Evolutionary conservation across 2,329 filamentous ascomycete genomes (phyloP).

Genomic region (Hypoxylon sp.): DNA sequence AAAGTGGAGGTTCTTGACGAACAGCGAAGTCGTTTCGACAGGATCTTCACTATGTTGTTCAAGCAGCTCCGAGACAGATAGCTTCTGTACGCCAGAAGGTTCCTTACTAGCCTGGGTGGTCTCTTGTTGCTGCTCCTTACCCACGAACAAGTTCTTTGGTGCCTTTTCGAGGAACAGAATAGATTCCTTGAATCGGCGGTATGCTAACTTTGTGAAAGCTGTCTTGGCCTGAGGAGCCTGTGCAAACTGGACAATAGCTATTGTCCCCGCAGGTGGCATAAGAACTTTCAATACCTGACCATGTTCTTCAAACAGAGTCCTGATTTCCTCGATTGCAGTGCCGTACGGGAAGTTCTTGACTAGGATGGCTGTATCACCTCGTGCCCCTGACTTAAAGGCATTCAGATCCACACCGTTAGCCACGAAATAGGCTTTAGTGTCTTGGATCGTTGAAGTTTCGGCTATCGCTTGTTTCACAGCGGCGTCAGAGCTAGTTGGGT

Average conservation of each 20-base stretch:
- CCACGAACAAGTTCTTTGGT: conserved; percentile 81
- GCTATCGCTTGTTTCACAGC: conserved; percentile 97
- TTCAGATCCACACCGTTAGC: conserved; percentile 92
- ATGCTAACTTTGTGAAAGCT: conserved; percentile 88
- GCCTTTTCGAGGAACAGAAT: conserved; percentile 95
- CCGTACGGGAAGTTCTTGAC: conserved; percentile 96
- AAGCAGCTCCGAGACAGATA: conserved; percentile 78
- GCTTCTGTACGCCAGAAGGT: conserved; percentile 68
- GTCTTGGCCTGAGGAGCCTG: conserved; percentile 83
- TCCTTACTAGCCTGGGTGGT: conserved; percentile 48
- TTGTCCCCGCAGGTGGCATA: conserved; percentile 93
- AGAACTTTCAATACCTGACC: conserved; percentile 85
- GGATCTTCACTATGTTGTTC: conserved; percentile 65
- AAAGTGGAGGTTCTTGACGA: conserved; percentile 95
- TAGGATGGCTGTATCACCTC: conserved; percentile 88
- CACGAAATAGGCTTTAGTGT: conserved; percentile 92
- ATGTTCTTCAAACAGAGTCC: conserved; percentile 86
- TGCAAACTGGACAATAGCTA: conserved; percentile 91
- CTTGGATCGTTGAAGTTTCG: conserved; percentile 95
- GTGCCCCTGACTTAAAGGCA: conserved; percentile 86
- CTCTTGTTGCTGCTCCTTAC: conserved; percentile 51
- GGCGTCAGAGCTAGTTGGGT: conserved; percentile 95
- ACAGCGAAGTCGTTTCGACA: conserved; percentile 83
- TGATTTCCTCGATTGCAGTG: conserved; percentile 83
- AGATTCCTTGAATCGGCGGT: conserved; percentile 90